Conservation (phyloP, 2,329 filamentous ascomycete species). For the Colletotrichum horii region DNA sequence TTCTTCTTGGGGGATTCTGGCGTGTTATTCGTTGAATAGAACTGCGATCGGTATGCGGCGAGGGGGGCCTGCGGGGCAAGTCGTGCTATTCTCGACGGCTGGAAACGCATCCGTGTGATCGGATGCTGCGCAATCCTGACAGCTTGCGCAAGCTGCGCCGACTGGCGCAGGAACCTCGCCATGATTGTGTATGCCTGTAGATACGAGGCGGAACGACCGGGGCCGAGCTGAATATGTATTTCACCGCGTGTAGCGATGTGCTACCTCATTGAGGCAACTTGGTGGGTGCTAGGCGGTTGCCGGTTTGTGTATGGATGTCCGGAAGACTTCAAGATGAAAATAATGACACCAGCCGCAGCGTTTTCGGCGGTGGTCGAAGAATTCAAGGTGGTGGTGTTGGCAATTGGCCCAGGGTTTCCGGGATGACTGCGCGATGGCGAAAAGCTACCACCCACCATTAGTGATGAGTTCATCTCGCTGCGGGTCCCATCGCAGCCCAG, state of each 20-base stretch:
- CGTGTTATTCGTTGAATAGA: constrained; percentile 41
- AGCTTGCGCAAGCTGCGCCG: constrained; percentile 69
- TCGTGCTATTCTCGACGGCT: constrained; percentile 33
- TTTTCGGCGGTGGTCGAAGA: not conserved
- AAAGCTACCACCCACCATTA: constrained; percentile 7
- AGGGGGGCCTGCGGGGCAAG: constrained; percentile 37
- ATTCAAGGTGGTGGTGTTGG: constrained; percentile 3
- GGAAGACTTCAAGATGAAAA: not conserved
- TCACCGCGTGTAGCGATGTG: constrained; percentile 12
- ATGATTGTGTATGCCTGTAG: constrained; percentile 43
- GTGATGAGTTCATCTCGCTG: constrained; percentile 17
- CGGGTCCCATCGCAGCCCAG: not conserved
- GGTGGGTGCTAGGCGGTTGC: not conserved
- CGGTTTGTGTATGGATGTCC: not conserved
- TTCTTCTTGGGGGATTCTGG: constrained; percentile 38
- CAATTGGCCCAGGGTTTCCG: not conserved
- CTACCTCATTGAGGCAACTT: constrained; percentile 18
- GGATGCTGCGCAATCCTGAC: constrained; percentile 61
- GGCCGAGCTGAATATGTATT: constrained; percentile 7
- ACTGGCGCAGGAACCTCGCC: constrained; percentile 70
- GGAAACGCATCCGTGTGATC: constrained; percentile 52
- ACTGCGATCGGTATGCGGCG: constrained; percentile 31
- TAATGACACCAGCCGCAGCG: not conserved
- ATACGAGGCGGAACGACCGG: constrained; percentile 20
- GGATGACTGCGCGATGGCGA: constrained; percentile 19